Conservation (phyloP, 108 stramenopile genomes). For the Nitzschia sp. region DNA sequence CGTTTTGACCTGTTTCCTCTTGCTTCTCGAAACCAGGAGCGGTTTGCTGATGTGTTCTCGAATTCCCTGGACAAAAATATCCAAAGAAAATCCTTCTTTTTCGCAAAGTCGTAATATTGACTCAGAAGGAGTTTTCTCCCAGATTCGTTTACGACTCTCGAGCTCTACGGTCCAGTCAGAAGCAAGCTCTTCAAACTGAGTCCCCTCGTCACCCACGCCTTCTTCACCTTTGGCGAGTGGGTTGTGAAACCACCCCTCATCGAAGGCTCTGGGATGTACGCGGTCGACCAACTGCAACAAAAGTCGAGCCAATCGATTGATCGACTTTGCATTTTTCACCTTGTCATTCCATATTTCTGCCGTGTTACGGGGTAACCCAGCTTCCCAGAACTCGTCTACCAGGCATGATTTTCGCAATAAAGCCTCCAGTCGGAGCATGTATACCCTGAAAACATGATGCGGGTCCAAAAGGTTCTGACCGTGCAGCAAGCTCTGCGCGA, state of each 20-base stretch:
- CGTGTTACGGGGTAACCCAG: conserved; percentile 20
- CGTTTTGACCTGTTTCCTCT: conserved; percentile 22
- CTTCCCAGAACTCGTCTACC: conserved; percentile 57
- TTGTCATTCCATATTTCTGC: conserved; percentile 42
- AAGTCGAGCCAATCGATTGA: conserved; percentile 42
- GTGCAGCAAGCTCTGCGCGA: conserved; percentile 21
- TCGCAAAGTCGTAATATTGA: conserved; percentile 27
- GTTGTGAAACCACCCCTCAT: conserved; percentile 53
- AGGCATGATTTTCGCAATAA: conserved; percentile 52
- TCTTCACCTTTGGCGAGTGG: conserved; percentile 27
- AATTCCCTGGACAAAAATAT: conserved; percentile 25
- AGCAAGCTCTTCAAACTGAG: conserved; percentile 28
- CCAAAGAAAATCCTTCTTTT: conserved; percentile 17
- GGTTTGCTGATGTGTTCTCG: conserved; percentile 18
- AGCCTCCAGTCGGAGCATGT: conserved; percentile 53
- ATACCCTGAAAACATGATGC: conserved; percentile 48
- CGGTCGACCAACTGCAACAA: conserved; percentile 63
- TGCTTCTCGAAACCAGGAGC: conserved; percentile 17
- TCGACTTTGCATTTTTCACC: conserved; percentile 48
- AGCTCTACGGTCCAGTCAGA: conserved; percentile 27
- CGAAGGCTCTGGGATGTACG: conserved; percentile 55
- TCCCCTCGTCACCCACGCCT: conserved; percentile 2
- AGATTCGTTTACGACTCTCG: conserved; percentile 27
- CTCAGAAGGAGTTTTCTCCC: conserved; percentile 36
- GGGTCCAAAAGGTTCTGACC: conserved; percentile 41